Percentiles rank a stretch among this genome's conserved stretches.
These are phyloP conservation scores for Nidularia sp. DNA, from an alignment of 768 basidiomycete genomes.

Conservation along the genomic window DNA sequence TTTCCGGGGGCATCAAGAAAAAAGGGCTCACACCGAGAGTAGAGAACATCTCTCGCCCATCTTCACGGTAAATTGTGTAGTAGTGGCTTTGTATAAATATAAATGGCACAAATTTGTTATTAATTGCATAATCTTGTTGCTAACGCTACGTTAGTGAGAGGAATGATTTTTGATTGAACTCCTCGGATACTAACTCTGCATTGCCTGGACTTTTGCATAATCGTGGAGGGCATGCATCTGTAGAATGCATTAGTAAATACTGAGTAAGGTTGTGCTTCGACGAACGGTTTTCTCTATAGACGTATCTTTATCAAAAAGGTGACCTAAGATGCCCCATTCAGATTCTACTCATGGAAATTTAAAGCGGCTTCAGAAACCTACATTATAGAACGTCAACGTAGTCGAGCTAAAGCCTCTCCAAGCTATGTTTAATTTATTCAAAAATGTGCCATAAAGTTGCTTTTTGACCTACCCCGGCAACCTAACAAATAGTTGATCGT, in stretches of 20 bases:
- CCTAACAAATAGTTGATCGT: no score
- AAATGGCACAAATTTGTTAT: slow-evolving; percentile 55
- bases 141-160: not conserved
- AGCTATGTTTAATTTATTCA: slow-evolving; percentile 53
- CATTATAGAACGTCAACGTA: slow-evolving; percentile 77
- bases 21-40: slow-evolving; percentile 36
- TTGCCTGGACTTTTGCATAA: slow-evolving; percentile 56
- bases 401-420: slow-evolving; percentile 67
- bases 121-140: slow-evolving; percentile 51
- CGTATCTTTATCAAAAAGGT: slow-evolving; percentile 52
- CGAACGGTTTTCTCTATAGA: slow-evolving; percentile 54
- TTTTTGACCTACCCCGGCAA: not conserved
- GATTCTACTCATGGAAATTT: slow-evolving; percentile 6
- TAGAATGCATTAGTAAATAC: not conserved
- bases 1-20: not conserved
- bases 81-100: slow-evolving; percentile 72
- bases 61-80: slow-evolving; percentile 58
- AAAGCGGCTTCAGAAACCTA: slow-evolving; percentile 11
- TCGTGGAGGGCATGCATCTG: slow-evolving; percentile 68
- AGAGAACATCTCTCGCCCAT: slow-evolving; percentile 64
- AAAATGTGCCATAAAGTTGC: slow-evolving; percentile 57
- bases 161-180: not conserved
- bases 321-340: slow-evolving; percentile 22
- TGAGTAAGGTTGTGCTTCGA: not conserved
- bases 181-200: slow-evolving; percentile 41